Evolutionary conservation across 495 filamentous ascomycete species (phyloP).

Genomic region (Penicillium silybi): DNA sequence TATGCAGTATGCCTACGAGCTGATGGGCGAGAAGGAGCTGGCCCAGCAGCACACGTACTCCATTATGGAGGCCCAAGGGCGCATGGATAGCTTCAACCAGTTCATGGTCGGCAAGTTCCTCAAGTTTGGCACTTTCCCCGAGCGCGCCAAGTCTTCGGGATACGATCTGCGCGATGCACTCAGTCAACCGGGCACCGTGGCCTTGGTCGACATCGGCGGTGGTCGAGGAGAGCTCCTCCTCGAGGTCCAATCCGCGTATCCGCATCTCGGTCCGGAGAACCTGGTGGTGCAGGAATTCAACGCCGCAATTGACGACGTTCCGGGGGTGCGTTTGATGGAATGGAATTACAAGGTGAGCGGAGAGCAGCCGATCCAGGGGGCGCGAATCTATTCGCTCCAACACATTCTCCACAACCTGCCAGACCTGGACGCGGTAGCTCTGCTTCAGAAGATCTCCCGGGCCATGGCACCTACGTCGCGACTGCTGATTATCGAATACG

Average conservation of each 20-base stretch:
- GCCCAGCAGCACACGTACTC: slow-evolving; percentile 34
- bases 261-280: slow-evolving; percentile 30
- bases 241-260: slow-evolving; percentile 38
- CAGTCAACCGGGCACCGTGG: slow-evolving; percentile 9
- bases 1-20: slow-evolving; percentile 32
- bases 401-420: slow-evolving; percentile 44
- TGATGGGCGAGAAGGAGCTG: slow-evolving; percentile 28
- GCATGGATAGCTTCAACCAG: slow-evolving; percentile 40
- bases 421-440: slow-evolving; percentile 32
- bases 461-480: slow-evolving; percentile 46
- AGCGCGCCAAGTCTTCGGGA: slow-evolving; percentile 21
- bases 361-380: slow-evolving; percentile 34
- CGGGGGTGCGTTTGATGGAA: slow-evolving; percentile 25
- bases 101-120: slow-evolving; percentile 43
- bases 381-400: slow-evolving; percentile 40
- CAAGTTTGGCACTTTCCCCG: slow-evolving; percentile 28
- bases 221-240: slow-evolving; percentile 49
- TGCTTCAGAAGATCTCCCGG: slow-evolving; percentile 37
- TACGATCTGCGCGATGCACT: slow-evolving; percentile 35
- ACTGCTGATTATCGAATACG: slow-evolving; percentile 42
- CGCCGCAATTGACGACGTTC: slow-evolving; percentile 22
- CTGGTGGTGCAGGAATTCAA: slow-evolving; percentile 50
- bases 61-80: slow-evolving; percentile 35
- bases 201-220: slow-evolving; percentile 55
- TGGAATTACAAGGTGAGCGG: slow-evolving; percentile 35